A percentile compares a stretch with the other conserved stretches of the same genome.
phyloP scores from a whole-genome alignment of 2,329 filamentous ascomycete genomes.

The Fusarium foetens region DNA sequence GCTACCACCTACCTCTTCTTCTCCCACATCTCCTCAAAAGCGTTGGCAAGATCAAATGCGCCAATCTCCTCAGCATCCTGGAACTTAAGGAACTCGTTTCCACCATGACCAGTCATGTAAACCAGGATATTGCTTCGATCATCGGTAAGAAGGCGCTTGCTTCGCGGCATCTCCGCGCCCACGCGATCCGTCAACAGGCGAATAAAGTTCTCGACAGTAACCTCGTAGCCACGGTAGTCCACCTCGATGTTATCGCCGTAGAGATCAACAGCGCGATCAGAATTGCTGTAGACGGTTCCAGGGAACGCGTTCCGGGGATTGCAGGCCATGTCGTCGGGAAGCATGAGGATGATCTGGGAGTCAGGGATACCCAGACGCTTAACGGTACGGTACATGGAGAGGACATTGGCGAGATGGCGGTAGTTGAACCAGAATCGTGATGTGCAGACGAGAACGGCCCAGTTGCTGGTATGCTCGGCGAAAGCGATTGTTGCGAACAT shows the following conservation, averaged over 20 bases:
- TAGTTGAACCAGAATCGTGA: slow-evolving; percentile 99
- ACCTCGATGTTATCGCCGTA: slow-evolving; percentile 99
- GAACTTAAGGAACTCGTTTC: slow-evolving; percentile 98
- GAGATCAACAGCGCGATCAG: slow-evolving; percentile 91
- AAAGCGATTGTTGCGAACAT: slow-evolving; percentile 59
- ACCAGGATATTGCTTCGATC: slow-evolving; percentile 96
- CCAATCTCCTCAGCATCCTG: slow-evolving; percentile 98
- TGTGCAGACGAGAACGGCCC: slow-evolving; percentile 98
- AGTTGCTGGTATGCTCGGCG: slow-evolving; percentile 94
- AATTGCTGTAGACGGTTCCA: slow-evolving; percentile 98
- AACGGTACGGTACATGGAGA: slow-evolving; percentile 96
- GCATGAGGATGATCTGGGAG: slow-evolving; percentile 99
- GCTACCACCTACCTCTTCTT: slow-evolving; percentile 78
- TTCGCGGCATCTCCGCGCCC: slow-evolving; percentile 92
- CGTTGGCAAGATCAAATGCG: slow-evolving; percentile 93
- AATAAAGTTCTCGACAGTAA: slow-evolving; percentile 99
- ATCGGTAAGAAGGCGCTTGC: slow-evolving; percentile 92
- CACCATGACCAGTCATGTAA: slow-evolving; percentile 99
- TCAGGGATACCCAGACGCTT: slow-evolving; percentile 98
- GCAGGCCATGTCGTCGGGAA: slow-evolving; percentile 99
- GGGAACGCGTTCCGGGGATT: slow-evolving; percentile 98
- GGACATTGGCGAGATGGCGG: slow-evolving; percentile 95
- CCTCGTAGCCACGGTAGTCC: slow-evolving; percentile 97
- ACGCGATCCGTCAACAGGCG: slow-evolving; percentile 93
- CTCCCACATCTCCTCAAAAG: slow-evolving; percentile 99